Evolutionary conservation across 371 early-diverging fungal genomes (phyloP).

Genomic region (Mycotypha africana): DNA sequence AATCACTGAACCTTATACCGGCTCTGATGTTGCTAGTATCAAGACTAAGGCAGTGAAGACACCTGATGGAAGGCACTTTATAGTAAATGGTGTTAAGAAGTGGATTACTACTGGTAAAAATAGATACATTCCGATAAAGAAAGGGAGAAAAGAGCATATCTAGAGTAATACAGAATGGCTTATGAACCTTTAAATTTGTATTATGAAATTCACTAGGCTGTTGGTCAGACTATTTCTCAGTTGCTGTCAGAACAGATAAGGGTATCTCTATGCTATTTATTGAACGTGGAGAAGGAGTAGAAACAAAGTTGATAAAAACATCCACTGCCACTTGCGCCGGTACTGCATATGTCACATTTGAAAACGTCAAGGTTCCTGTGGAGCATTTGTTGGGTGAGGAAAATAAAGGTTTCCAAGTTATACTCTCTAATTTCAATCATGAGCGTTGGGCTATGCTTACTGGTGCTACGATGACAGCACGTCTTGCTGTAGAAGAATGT

Average conservation of each 20-base stretch:
- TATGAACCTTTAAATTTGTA: background rate
- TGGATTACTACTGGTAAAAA: conserved; percentile 68
- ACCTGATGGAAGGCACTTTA: conserved; percentile 60
- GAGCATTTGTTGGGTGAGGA: conserved; percentile 68
- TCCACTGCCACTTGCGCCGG: conserved; percentile 58
- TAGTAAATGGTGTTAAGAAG: conserved; percentile 61
- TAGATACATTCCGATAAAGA: too few species aligned
- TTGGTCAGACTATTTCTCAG: conserved; percentile 61
- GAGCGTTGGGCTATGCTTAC: conserved; percentile 40
- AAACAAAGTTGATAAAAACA: conserved; percentile 60
- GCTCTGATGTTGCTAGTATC: conserved; percentile 79
- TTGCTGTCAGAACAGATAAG: conserved; percentile 63
- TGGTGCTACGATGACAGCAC: conserved; percentile 16
- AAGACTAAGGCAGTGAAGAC: conserved; percentile 65
- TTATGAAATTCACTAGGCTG: conserved; percentile 25
- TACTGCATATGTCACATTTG: conserved; percentile 46
- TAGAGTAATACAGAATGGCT: background rate
- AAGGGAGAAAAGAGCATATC: too few species aligned
- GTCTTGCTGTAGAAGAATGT: conserved; percentile 31
- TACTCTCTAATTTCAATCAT: conserved; percentile 51
- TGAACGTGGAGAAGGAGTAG: conserved; percentile 66
- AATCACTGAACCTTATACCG: conserved; percentile 63
- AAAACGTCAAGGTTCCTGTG: conserved; percentile 61
- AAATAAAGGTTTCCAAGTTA: conserved; percentile 63
- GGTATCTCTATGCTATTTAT: conserved; percentile 69